Conservation (phyloP, 2,329 filamentous ascomycete species). For the Colletotrichum agaves region DNA sequence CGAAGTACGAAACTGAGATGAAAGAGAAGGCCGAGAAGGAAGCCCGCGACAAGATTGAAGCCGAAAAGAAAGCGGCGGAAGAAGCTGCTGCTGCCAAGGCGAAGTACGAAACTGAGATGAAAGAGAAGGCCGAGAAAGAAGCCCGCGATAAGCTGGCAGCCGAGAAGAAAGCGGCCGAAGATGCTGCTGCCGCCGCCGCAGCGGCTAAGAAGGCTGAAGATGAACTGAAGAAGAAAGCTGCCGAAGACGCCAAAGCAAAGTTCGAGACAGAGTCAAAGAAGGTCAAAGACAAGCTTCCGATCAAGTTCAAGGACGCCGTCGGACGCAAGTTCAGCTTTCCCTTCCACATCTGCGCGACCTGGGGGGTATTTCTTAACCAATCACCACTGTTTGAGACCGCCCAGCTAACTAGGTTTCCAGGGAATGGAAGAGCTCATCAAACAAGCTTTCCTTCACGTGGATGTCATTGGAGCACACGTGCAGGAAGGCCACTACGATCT, state of each 20-base stretch:
- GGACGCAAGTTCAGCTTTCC: constrained; percentile 94
- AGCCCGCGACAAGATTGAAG: constrained; percentile 43
- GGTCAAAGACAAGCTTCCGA: constrained; percentile 71
- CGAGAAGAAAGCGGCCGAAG: constrained; percentile 51
- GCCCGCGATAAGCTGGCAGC: constrained; percentile 52
- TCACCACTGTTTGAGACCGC: background rate
- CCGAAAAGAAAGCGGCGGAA: constrained; percentile 44
- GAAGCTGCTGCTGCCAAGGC: constrained; percentile 41
- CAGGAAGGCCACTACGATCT: constrained; percentile 84
- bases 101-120: constrained; percentile 42
- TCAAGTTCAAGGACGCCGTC: constrained; percentile 92
- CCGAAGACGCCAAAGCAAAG: constrained; percentile 65
- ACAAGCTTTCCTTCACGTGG: constrained; percentile 84
- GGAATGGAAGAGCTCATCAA: constrained; percentile 89
- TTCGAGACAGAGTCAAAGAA: constrained; percentile 60
- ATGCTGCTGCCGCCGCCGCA: constrained; percentile 49
- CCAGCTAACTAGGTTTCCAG: constrained; percentile 55
- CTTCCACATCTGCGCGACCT: constrained; percentile 84
- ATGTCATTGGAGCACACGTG: constrained; percentile 79
- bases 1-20: constrained; percentile 40
- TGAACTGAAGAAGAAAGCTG: constrained; percentile 64
- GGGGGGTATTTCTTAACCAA: constrained; percentile 70
- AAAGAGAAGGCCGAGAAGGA: constrained; percentile 51
- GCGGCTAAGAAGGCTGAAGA: constrained; percentile 63
- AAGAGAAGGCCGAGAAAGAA: constrained; percentile 53